Conservation (phyloP, 139 green algal species). For the Coccomyxa sp. region DNA sequence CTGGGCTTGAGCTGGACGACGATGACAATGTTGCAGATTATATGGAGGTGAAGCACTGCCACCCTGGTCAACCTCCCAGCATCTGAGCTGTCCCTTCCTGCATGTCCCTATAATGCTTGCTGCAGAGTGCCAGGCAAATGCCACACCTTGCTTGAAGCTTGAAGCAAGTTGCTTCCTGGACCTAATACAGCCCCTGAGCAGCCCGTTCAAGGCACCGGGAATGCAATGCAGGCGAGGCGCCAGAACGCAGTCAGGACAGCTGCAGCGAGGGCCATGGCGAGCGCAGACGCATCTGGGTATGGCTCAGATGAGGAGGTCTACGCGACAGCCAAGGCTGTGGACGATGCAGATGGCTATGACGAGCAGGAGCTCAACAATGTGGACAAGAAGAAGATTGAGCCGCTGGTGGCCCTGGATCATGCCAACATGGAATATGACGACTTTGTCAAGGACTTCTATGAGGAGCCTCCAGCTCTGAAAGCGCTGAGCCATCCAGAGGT, state of each 20-base stretch:
- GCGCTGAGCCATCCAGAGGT: slow-evolving; percentile 67
- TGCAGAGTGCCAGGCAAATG: no score
- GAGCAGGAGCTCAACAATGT: slow-evolving; percentile 12
- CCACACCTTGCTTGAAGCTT: no score
- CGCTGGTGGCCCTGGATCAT: slow-evolving; percentile 61
- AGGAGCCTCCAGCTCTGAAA: slow-evolving; percentile 49
- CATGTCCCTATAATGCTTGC: no score
- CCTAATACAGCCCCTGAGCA: no score
- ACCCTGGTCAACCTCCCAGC: no score
- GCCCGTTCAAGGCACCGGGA: no score
- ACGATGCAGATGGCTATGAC: slow-evolving; percentile 10
- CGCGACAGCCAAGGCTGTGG: slow-evolving; percentile 34
- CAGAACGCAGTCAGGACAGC: slow-evolving; percentile 11
- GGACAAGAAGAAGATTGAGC: slow-evolving; percentile 42
- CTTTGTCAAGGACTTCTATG: slow-evolving; percentile 87
- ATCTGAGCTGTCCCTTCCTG: no score
- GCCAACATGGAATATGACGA: slow-evolving; percentile 56
- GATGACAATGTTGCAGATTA: slow-evolving; percentile 52
- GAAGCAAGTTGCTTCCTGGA: no score
- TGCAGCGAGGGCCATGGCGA: background rate
- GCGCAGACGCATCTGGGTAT: slow-evolving; percentile 33
- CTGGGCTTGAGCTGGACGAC: slow-evolving; percentile 27
- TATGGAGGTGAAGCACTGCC: slow-evolving; percentile 44
- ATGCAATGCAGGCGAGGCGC: slow-evolving; percentile 24
- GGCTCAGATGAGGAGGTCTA: slow-evolving; percentile 81